These are phyloP conservation scores for Gossypium gossypioides DNA, from an alignment of 441 rosid species.

Conservation along the genomic window DNA sequence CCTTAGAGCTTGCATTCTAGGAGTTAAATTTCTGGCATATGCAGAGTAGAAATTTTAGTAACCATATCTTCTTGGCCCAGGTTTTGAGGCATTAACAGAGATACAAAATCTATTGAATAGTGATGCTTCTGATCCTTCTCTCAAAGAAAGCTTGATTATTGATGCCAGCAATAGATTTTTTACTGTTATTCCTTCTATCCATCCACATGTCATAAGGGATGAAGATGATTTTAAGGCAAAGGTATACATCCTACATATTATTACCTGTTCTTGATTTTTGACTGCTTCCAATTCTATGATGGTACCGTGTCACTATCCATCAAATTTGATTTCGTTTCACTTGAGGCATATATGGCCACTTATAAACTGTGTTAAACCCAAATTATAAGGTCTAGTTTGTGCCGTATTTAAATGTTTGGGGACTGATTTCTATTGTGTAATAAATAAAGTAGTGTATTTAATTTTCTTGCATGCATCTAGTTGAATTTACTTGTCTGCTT, in stretches of 20 bases:
- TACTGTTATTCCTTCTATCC: slow-evolving; percentile 79
- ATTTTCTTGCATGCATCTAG: neutral
- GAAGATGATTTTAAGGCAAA: slow-evolving; percentile 85
- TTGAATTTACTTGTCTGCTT: neutral
- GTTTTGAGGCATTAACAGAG: slow-evolving; percentile 92
- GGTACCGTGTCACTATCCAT: neutral
- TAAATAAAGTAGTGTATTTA: neutral
- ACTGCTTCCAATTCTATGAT: neutral
- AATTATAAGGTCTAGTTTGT: neutral
- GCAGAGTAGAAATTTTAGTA: slow-evolving; percentile 6
- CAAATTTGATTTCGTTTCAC: neutral
- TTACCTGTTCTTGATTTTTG: slow-evolving; percentile 11
- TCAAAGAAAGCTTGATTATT: slow-evolving; percentile 66
- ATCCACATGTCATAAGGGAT: slow-evolving; percentile 78
- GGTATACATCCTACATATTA: slow-evolving; percentile 32
- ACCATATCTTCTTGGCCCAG: slow-evolving; percentile 29
- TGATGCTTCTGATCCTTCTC: slow-evolving; percentile 34
- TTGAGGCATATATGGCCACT: neutral
- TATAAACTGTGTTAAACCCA: neutral
- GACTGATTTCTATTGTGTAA: neutral
- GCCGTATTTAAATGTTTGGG: neutral
- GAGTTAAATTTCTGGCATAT: slow-evolving; percentile 10
- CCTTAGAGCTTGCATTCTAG: neutral
- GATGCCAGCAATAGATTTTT: slow-evolving; percentile 95
- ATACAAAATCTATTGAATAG: slow-evolving; percentile 66